A percentile compares a stretch with the other conserved stretches of the same genome.
These are phyloP conservation scores for Grigorovia humatica DNA, from an alignment of 805 yeast species.

Conservation along the genomic window DNA sequence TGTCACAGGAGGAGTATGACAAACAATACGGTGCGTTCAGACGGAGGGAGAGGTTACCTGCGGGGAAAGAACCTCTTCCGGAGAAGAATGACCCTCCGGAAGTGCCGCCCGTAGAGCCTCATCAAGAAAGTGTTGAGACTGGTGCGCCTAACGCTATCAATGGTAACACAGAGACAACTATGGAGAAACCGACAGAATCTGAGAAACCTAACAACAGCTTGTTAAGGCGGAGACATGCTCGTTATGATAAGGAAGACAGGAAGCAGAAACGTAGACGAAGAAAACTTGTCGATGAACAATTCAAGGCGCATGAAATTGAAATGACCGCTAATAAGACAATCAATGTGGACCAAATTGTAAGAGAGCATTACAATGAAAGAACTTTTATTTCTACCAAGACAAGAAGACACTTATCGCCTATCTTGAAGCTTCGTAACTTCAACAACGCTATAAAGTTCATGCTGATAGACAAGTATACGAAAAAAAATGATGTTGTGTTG, in stretches of 20 bases:
- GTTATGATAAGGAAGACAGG: constrained; percentile 26
- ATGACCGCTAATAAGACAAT: constrained; percentile 30
- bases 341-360: constrained; percentile 55
- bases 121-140: not conserved
- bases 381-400: constrained; percentile 55
- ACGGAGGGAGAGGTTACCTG: constrained; percentile 1
- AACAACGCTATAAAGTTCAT: constrained; percentile 88
- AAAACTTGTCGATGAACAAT: constrained; percentile 25
- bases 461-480: constrained; percentile 59
- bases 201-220: constrained; percentile 10
- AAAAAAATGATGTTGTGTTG: constrained; percentile 46
- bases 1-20: constrained; percentile 31
- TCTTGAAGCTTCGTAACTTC: constrained; percentile 76
- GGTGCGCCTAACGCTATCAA: not conserved
- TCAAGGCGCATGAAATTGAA: constrained; percentile 28
- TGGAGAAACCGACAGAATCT: not conserved
- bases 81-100: not conserved
- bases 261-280: constrained; percentile 26
- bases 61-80: not conserved
- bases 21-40: constrained; percentile 18
- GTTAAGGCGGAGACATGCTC: constrained; percentile 21
- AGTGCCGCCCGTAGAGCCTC: not conserved
- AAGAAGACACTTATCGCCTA: constrained; percentile 66
- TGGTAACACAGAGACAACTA: not conserved
- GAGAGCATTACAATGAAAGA: constrained; percentile 78